Evolutionary conservation across 1,284 basidiomycete species (phyloP).

Genomic region (Pascua guehoae): DNA sequence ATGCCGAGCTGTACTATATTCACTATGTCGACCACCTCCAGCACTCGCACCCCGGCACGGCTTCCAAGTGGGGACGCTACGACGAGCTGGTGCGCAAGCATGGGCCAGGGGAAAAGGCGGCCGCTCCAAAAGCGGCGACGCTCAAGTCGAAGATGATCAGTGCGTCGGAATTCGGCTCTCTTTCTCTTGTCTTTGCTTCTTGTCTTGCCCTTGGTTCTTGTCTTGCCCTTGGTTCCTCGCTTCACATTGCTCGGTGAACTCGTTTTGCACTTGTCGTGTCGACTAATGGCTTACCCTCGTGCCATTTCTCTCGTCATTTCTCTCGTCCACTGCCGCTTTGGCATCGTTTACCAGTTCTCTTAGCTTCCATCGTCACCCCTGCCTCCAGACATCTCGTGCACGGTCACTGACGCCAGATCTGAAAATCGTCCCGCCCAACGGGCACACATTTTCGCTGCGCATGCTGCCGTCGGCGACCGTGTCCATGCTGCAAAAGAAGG

Average conservation of each 20-base stretch:
- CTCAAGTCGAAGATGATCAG: conserved; percentile 37
- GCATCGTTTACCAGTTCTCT: neutral
- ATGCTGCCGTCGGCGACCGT: conserved; percentile 9
- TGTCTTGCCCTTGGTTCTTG: too few species aligned
- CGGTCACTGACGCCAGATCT: conserved; percentile 7
- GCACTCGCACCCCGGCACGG: neutral
- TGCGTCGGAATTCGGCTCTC: conserved; percentile 12
- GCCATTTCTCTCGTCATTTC: too few species aligned
- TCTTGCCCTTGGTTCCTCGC: too few species aligned
- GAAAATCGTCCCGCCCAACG: conserved; percentile 15
- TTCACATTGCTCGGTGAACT: too few species aligned
- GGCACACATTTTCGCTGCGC: conserved; percentile 13
- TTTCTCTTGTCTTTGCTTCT: too few species aligned
- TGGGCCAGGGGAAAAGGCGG: conserved; percentile 1
- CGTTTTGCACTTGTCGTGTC: neutral
- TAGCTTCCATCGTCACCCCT: neutral
- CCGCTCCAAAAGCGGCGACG: neutral
- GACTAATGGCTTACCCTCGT: too few species aligned
- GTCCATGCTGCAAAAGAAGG: conserved; percentile 6
- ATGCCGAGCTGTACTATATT: conserved; percentile 82
- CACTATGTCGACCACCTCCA: conserved; percentile 53
- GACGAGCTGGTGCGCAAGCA: conserved; percentile 25
- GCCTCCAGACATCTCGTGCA: too few species aligned
- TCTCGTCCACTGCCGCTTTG: too few species aligned
- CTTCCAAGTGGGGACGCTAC: conserved; percentile 27